A percentile compares a stretch with the other conserved stretches of the same genome.
Evolutionary conservation across 2,329 filamentous ascomycete species (phyloP).

Genomic region (Emergomyces africanus): DNA sequence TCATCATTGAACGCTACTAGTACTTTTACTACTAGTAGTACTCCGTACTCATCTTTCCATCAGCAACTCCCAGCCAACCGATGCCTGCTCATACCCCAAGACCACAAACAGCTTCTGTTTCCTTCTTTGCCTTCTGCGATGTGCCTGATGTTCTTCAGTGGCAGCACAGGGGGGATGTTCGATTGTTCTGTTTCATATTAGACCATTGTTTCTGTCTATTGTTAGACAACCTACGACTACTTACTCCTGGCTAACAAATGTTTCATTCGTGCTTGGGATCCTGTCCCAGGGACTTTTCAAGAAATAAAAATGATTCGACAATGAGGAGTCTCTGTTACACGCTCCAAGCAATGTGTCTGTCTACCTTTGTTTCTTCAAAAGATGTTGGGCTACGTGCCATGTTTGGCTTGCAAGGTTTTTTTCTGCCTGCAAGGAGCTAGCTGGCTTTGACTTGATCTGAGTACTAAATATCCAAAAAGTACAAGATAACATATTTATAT

Average conservation of each 20-base stretch:
- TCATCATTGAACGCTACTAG: not conserved
- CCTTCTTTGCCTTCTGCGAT: conserved; percentile 5
- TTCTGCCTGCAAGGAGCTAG: too few relatives aligned
- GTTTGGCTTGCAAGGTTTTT: not conserved
- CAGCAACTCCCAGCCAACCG: not conserved
- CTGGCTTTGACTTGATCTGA: not conserved
- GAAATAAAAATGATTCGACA: not conserved
- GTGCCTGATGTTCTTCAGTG: not conserved
- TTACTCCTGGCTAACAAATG: too few relatives aligned
- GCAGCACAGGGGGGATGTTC: not conserved
- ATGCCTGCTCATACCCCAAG: not conserved
- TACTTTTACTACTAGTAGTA: too few relatives aligned
- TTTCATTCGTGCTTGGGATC: not conserved
- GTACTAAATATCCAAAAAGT: not conserved
- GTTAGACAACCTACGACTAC: too few relatives aligned
- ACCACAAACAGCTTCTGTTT: not conserved
- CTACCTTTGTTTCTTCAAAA: not conserved
- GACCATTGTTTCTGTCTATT: not conserved
- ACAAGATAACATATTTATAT: not conserved
- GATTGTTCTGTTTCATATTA: not conserved
- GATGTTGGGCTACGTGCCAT: not conserved
- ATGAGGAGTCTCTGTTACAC: not conserved
- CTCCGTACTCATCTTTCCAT: too few relatives aligned
- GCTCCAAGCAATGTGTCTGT: not conserved
- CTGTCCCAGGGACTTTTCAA: not conserved